phyloP scores from a whole-genome alignment of 768 basidiomycete species.

The Xerocomus brunneocitrinus region DNA sequence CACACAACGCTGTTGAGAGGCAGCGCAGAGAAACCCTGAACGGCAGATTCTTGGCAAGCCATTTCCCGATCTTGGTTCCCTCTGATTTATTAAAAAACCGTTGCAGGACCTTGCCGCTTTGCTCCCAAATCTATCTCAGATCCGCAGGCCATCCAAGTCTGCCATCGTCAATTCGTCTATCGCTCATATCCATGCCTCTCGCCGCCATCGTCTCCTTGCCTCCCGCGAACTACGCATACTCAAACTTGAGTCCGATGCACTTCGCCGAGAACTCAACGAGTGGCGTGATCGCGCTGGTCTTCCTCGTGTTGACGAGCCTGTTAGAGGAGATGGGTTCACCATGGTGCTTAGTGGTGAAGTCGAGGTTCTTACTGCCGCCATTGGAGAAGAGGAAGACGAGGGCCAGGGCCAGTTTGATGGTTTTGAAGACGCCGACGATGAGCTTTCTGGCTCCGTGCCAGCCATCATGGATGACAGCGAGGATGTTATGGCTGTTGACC shows the following conservation, averaged over 20 bases:
- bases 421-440: conserved; percentile 42
- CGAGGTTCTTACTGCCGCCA: conserved; percentile 52
- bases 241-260: conserved; percentile 78
- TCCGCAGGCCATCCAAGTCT: conserved; percentile 92
- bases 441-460: conserved; percentile 27
- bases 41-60: conserved; percentile 77
- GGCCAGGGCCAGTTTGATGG: conserved; percentile 34
- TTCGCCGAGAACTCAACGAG: conserved; percentile 88
- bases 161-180: conserved; percentile 96
- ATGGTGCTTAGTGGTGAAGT: conserved; percentile 69
- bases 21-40: conserved; percentile 91
- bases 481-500: conserved; percentile 24
- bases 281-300: conserved; percentile 80
- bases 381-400: conserved; percentile 56
- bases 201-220: conserved; percentile 76
- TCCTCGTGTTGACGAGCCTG: conserved; percentile 67
- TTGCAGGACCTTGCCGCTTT: conserved; percentile 82
- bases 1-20: conserved; percentile 96
- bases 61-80: conserved; percentile 9
- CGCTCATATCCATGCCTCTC: conserved; percentile 78
- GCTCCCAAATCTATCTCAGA: conserved; percentile 85
- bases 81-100: conserved; percentile 12
- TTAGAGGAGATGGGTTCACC: conserved; percentile 65
- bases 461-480: conserved; percentile 29
- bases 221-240: conserved; percentile 76